Percentiles rank a stretch among this genome's conserved stretches.
phyloP scores from a whole-genome alignment of 352 stramenopile species.

The Pythium insidiosum region DNA sequence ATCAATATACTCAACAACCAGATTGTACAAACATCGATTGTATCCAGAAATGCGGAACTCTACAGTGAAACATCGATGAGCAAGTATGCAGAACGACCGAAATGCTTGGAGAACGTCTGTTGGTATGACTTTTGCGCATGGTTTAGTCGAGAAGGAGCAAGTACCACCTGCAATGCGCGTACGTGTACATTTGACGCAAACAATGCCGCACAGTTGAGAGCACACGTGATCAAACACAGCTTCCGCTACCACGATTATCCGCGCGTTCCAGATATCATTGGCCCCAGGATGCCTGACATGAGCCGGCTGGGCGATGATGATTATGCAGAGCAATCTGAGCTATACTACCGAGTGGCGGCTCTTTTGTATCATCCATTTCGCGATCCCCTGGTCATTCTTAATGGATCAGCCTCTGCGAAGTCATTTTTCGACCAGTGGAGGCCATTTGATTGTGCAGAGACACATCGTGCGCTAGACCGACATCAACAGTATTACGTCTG shows the following conservation, averaged over 20 bases:
- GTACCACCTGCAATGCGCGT: not conserved
- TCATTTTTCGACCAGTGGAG: too few relatives aligned
- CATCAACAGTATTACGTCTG: slow-evolving; percentile 15
- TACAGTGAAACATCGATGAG: slow-evolving; percentile 12
- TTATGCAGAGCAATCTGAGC: slow-evolving; percentile 3
- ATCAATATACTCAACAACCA: slow-evolving; percentile 10
- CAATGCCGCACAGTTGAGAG: not conserved
- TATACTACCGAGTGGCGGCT: slow-evolving; percentile 8
- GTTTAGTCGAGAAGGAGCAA: slow-evolving; percentile 1
- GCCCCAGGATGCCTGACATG: slow-evolving; percentile 4
- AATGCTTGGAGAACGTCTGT: slow-evolving; percentile 6
- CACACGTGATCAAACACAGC: slow-evolving; percentile 1
- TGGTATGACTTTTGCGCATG: slow-evolving; percentile 21
- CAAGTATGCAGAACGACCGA: slow-evolving; percentile 3
- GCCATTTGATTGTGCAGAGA: too few relatives aligned
- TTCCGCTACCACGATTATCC: slow-evolving; percentile 3
- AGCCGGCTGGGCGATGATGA: slow-evolving; percentile 2
- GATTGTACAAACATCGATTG: slow-evolving; percentile 9
- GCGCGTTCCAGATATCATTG: slow-evolving; percentile 11
- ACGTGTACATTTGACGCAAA: not conserved
- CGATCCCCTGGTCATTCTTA: not conserved
- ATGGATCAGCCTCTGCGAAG: too few relatives aligned
- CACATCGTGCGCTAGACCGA: slow-evolving; percentile 3
- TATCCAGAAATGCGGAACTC: not conserved
- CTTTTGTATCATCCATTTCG: slow-evolving; percentile 12